Base-by-base conservation (phyloP, 2,329 filamentous ascomycete genomes). In the Rutstroemia sp. region DNA sequence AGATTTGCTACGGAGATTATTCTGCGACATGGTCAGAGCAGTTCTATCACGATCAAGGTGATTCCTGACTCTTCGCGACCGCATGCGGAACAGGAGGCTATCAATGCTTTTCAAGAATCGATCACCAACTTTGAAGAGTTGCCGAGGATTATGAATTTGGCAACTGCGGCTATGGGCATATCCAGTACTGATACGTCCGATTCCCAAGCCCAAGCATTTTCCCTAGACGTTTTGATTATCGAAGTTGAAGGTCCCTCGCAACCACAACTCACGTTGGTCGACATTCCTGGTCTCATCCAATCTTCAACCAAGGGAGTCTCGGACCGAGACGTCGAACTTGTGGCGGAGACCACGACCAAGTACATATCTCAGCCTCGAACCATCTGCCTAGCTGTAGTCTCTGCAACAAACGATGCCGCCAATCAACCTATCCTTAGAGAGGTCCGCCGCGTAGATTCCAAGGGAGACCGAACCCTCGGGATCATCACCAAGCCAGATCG, bases 401-500 rank as follows among this genome's bases (percentile, higher is more conserved):
- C 71, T 6, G 75, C 74, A 0, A 71, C 70, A 14, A 74, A 72
- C 45, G 73, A 76, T 54, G 65, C 69, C 55, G 69, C 70, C 0
- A 73, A 73, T 53, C 74, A 78, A 52, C 64, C 62, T 1, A 72
- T 77, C 10, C 56, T 77, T 0, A 63, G 64, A 2, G 65, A 71
- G 30, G 72, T 74, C 0, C 61, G 67, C 25, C 58, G 66, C 3
- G 49, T 70, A 16, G 72, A 75, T 58, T 65, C 65, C 2, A 14
- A 70, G 2, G 69, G 70, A 14, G 58, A 69, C 17, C 63, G 73
- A 46, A 74, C 72, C 0, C 61, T 79, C 0, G 75, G 73, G 1
- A 70, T 77, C 3, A 72, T 79, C 41, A 79, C 76, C 0, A 76
- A 78, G 41, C 72, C 74, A 0, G 76, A 79, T 58, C 64, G 62